A percentile compares a stretch with the other conserved stretches of the same genome.
phyloP scores from a whole-genome alignment of 2,329 filamentous ascomycete genomes.

The Trichophyton rubrum region DNA sequence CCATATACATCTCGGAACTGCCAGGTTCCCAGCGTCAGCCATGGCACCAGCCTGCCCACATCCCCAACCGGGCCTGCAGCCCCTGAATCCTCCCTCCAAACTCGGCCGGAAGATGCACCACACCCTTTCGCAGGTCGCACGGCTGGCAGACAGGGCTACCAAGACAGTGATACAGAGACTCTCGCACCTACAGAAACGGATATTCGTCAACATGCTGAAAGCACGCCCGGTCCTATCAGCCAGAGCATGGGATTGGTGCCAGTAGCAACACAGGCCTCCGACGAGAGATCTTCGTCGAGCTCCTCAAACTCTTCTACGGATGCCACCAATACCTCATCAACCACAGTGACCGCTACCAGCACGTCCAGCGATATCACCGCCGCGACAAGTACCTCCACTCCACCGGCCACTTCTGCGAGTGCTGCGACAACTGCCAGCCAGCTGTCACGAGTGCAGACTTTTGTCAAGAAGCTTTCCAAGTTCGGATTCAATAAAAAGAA shows the following conservation, averaged over 20 bases:
- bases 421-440: neutral
- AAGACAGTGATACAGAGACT: neutral
- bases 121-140: neutral
- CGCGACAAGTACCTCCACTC: neutral
- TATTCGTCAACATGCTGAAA: neutral
- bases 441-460: neutral
- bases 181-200: neutral
- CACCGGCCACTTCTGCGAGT: no score
- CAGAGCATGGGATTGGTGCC: neutral
- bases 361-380: neutral
- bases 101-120: neutral
- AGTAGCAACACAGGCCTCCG: neutral
- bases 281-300: neutral
- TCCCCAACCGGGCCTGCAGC: neutral
- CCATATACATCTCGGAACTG: neutral
- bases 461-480: neutral
- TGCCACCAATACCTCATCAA: neutral
- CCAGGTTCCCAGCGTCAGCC: neutral
- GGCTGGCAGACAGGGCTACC: neutral
- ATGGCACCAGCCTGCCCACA: neutral
- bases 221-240: neutral
- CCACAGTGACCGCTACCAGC: neutral
- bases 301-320: neutral
- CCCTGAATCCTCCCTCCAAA: neutral
- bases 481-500: conserved; percentile 2